phyloP scores from a whole-genome alignment of 352 stramenopile genomes.

The Phytophthora tentaculata region DNA sequence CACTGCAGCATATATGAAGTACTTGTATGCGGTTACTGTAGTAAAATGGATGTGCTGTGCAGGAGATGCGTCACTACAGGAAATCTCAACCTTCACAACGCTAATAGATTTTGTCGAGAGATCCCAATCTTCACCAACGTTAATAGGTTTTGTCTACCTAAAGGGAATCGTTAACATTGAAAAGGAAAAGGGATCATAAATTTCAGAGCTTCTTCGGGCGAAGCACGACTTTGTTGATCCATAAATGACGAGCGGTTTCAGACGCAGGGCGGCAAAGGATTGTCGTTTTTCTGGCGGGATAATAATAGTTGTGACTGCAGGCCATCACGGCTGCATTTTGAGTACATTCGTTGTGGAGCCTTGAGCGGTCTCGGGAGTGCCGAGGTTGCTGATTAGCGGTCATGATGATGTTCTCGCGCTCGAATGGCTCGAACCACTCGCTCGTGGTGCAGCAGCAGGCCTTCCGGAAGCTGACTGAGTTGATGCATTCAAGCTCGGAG shows the following conservation, averaged over 20 bases:
- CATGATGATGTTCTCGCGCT: slow-evolving; percentile 57
- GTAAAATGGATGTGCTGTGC: no score
- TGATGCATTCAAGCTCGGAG: slow-evolving; percentile 59
- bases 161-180: no score
- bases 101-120: no score
- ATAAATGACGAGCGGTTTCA: slow-evolving; percentile 30
- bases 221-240: no score
- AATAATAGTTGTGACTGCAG: slow-evolving; percentile 28
- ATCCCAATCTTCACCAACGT: no score
- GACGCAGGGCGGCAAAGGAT: background rate
- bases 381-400: background rate
- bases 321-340: background rate
- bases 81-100: no score
- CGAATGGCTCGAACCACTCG: slow-evolving; percentile 25
- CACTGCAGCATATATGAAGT: no score
- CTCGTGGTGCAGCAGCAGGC: slow-evolving; percentile 43
- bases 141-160: no score
- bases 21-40: no score
- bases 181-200: no score
- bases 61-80: no score
- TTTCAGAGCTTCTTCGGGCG: no score
- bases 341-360: background rate
- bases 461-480: slow-evolving; percentile 65
- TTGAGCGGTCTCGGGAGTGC: background rate
- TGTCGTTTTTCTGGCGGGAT: slow-evolving; percentile 12